Conservation (phyloP, 441 rosid genomes). For the Erodium texanum region DNA sequence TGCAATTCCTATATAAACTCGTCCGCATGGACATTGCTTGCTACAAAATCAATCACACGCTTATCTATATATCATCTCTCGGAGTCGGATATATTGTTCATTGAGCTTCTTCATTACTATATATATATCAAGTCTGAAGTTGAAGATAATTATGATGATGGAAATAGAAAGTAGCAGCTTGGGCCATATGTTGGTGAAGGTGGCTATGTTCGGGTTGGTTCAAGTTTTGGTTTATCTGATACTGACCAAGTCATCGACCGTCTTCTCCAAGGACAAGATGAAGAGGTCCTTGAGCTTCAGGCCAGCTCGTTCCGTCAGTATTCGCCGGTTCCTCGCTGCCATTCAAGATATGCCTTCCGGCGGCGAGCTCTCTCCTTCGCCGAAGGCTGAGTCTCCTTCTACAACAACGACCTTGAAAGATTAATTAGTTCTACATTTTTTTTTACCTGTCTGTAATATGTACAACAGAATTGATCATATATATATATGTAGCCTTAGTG, state of each 20-base stretch:
- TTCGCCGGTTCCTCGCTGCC: slow-evolving; percentile 38
- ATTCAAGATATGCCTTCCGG: slow-evolving; percentile 34
- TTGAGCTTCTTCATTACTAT: no score
- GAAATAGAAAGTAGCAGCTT: slow-evolving; percentile 8
- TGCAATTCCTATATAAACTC: background rate
- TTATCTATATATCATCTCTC: no score
- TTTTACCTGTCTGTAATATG: no score
- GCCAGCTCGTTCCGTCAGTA: slow-evolving; percentile 36
- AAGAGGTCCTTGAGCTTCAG: slow-evolving; percentile 28
- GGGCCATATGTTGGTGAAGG: slow-evolving; percentile 33
- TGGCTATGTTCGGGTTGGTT: slow-evolving; percentile 33
- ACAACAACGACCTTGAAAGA: background rate
- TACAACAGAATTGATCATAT: no score
- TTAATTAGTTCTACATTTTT: no score
- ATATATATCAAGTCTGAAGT: background rate
- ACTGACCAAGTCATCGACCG: slow-evolving; percentile 40
- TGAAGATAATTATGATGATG: slow-evolving; percentile 4
- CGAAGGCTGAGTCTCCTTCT: no score
- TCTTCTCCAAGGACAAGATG: slow-evolving; percentile 32
- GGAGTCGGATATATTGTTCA: no score
- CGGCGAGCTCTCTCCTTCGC: slow-evolving; percentile 20
- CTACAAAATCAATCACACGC: no score
- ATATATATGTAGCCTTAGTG: no score
- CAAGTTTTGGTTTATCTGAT: slow-evolving; percentile 47
- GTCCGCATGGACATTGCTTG: background rate